Evolutionary conservation across 495 filamentous ascomycete species (phyloP).

Genomic region (Penicillium flavigenum): DNA sequence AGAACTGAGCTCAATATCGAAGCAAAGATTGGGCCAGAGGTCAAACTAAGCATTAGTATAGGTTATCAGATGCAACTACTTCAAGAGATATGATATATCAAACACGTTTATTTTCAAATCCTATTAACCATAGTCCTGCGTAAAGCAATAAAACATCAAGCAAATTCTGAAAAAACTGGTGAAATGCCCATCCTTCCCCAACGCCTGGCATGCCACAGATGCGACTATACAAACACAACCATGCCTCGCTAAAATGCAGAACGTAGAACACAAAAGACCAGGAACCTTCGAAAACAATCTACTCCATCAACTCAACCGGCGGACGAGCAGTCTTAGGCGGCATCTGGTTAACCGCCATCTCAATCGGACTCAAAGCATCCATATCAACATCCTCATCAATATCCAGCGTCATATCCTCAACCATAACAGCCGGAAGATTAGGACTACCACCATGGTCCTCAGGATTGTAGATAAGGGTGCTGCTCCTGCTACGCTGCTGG

Average conservation of each 20-base stretch:
- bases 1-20: neutral
- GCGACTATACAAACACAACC: conserved; percentile 15
- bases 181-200: conserved; percentile 8
- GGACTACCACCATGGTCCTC: conserved; percentile 72
- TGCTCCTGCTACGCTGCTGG: conserved; percentile 56
- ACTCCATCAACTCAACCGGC: conserved; percentile 86
- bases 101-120: neutral
- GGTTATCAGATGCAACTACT: neutral
- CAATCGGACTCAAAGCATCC: conserved; percentile 41
- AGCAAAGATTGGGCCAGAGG: neutral
- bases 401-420: conserved; percentile 79
- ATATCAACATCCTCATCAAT: conserved; percentile 37
- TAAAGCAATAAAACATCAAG: neutral
- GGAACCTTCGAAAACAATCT: conserved; percentile 1
- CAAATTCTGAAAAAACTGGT: neutral
- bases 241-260: conserved; percentile 20
- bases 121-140: neutral
- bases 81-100: neutral
- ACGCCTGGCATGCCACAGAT: conserved; percentile 8
- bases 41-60: neutral
- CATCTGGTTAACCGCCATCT: conserved; percentile 52
- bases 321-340: conserved; percentile 77
- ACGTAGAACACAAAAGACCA: conserved; percentile 11
- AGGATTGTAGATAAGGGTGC: conserved; percentile 74
- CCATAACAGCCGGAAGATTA: conserved; percentile 80